These are phyloP conservation scores for Thamnidium elegans DNA, from an alignment of 192 early-diverging fungal genomes.

Conservation along the genomic window DNA sequence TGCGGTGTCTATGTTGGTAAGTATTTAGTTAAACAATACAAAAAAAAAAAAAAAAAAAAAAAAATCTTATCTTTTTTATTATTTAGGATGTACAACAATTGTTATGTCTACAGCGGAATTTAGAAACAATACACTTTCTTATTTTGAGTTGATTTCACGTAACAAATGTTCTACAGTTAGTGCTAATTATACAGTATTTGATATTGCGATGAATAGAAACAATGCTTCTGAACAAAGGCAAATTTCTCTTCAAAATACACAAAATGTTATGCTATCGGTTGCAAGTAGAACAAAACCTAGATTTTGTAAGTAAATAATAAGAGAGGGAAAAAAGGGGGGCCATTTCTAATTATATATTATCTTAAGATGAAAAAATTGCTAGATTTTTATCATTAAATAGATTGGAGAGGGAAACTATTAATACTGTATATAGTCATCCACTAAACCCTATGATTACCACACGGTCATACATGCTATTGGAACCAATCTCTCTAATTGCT, in stretches of 20 bases:
- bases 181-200: conserved; percentile 61
- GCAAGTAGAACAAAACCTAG: conserved; percentile 45
- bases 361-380: conserved; percentile 46
- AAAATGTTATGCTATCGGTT: conserved; percentile 63
- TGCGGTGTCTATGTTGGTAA: conserved; percentile 37
- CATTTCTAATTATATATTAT: background rate
- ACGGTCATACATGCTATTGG: conserved; percentile 72
- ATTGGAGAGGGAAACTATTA: conserved; percentile 63
- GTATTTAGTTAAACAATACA: background rate
- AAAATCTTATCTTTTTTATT: background rate
- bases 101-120: conserved; percentile 62
- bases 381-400: conserved; percentile 60
- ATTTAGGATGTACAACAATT: conserved; percentile 56
- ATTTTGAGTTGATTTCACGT: conserved; percentile 70
- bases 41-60: too few relatives aligned
- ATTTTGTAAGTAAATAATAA: conserved; percentile 37
- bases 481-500: conserved; percentile 62
- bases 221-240: conserved; percentile 22
- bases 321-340: background rate
- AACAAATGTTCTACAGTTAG: conserved; percentile 67
- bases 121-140: conserved; percentile 49
- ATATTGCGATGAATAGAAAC: conserved; percentile 58
- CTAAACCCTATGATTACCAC: conserved; percentile 80
- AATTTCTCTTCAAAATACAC: conserved; percentile 36
- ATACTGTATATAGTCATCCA: conserved; percentile 68